Evolutionary conservation across 768 basidiomycete genomes (phyloP), one percentile per base, ranked within the genome.

Genomic region (Chlorophyllum brunneum): DNA sequence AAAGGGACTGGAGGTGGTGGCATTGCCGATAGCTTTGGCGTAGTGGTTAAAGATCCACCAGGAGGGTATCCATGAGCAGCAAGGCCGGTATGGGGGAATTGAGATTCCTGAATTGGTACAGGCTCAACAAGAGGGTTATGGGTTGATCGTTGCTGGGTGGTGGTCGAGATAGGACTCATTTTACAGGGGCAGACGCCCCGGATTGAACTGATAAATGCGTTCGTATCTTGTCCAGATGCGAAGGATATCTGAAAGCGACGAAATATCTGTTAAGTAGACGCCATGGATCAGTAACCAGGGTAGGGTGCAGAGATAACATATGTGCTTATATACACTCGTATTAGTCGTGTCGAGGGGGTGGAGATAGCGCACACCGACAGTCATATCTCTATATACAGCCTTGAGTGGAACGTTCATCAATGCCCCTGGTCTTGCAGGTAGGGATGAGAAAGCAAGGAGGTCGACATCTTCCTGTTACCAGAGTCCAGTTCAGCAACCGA

Each of bases 201-300:
- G 59, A 91, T 82, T 4, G 77, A 68, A 24, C 81, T 74, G 51
- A 89, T 77, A 55, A 86, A 85, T 56, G 80, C 76, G 2, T 70
- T 62, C 0, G 82, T 79, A 27, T 78, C 74, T 2, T 63, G 53
- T 13, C 70, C 46, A n/a, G 75, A 72, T 45, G 71, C 62, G 56
- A 92, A 89, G 18, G 83, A 82, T 24, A 90, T 75, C 63, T 92
- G 88, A 59, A 92, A 88, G 13, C 88, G 83, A 45, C 85, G 81
- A 63, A 84, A 88, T 2, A 73, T 67, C 88, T 90, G 55, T n/a
- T 5, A 42, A 9, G 38, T n/a, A 36, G n/a, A 41, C n/a, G 18
- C 37, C 49, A 23, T 41, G 29, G 20, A 27, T 49, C 23, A 55
- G 24, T 31, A 4, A 15, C 24, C 11, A 40, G 24, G 24, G 8